A percentile compares a stretch with the other conserved stretches of the same genome.
Conservation (phyloP, 2,329 filamentous ascomycete species). For the Rhynchosporium secalis region DNA sequence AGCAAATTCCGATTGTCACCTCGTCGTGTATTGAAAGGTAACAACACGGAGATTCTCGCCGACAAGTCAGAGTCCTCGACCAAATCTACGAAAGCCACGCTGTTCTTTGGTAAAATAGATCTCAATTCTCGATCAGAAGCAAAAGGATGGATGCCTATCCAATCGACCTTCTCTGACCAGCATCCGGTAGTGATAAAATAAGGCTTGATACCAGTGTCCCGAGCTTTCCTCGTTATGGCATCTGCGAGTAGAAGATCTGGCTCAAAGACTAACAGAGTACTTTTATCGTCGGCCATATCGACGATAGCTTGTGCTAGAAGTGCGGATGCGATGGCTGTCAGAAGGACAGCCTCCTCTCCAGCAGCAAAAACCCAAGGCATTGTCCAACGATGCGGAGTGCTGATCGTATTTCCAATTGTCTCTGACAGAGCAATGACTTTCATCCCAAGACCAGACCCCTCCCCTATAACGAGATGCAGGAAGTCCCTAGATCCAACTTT, state of each 20-base stretch:
- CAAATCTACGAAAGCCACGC: slow-evolving; percentile 13
- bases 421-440: slow-evolving; percentile 17
- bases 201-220: slow-evolving; percentile 3
- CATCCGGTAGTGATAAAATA: slow-evolving; percentile 11
- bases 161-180: not conserved
- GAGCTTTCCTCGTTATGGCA: slow-evolving; percentile 6
- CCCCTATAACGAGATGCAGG: slow-evolving; percentile 9
- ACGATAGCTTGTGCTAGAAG: slow-evolving; percentile 10
- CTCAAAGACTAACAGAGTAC: slow-evolving; percentile 12
- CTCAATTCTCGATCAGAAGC: slow-evolving; percentile 9
- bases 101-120: not conserved
- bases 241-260: slow-evolving; percentile 10
- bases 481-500: slow-evolving; percentile 1
- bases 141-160: slow-evolving; percentile 5
- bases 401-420: slow-evolving; percentile 4
- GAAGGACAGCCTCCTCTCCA: slow-evolving; percentile 9
- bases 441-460: not conserved
- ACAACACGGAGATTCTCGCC: not conserved
- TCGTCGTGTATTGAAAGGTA: slow-evolving; percentile 5
- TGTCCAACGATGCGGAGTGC: not conserved
- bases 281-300: not conserved
- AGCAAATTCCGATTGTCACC: not conserved
- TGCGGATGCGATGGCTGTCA: slow-evolving; percentile 12
- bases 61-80: slow-evolving; percentile 2
- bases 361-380: slow-evolving; percentile 11